Evolutionary conservation across 2,329 filamentous ascomycete species (phyloP), one percentile per base, ranked within the genome.

Genomic region (Xylariaceae sp.): DNA sequence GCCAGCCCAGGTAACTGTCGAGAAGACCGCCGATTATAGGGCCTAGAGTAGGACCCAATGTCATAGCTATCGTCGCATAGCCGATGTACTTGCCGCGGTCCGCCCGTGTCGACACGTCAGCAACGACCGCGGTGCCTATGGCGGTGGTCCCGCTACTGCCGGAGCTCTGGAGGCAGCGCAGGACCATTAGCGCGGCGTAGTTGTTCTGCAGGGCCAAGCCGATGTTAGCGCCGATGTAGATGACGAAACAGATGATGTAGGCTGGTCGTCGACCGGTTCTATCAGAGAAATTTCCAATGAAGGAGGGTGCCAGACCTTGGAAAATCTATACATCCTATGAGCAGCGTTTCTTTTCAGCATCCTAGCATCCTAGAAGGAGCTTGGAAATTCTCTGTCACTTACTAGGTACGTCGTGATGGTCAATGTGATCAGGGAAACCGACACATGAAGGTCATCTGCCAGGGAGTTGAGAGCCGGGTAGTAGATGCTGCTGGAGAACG

Each of bases 271-370:
- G 70, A 1, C 76, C 75, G 12, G 67, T 57, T 6, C 56, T 65
- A 52, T 79, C 77, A 0, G 76, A 72, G 16, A 76, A 69, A 20
- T 71, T 72, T 1, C 74, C 76, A 20, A 76, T 66, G 44, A 78
- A 66, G 19, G 69, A 70, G 1, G 77, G 77, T 0, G 75, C 71
- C 2, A 79, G 56, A 2, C 70, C 75, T 65, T 78, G 76, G 16
- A 79, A 70, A 19, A 79, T 49, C 56, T 58, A n/a, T 26, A 21
- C 21, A 20, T 46, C 16, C 7, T 26, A 9, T 26, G 23, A 26
- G 23, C 23, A 26, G 23, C 23, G 23, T 9, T 26, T 9, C 9
- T 26, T n/a, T n/a, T n/a, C n/a, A n/a, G n/a, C n/a, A n/a, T n/a
- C n/a, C 4, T 26, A 26, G 23, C 23, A 26, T 26, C 23, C 9